Evolutionary conservation across 345 rosid species (phyloP).

Genomic region (Passiflora organensis): DNA sequence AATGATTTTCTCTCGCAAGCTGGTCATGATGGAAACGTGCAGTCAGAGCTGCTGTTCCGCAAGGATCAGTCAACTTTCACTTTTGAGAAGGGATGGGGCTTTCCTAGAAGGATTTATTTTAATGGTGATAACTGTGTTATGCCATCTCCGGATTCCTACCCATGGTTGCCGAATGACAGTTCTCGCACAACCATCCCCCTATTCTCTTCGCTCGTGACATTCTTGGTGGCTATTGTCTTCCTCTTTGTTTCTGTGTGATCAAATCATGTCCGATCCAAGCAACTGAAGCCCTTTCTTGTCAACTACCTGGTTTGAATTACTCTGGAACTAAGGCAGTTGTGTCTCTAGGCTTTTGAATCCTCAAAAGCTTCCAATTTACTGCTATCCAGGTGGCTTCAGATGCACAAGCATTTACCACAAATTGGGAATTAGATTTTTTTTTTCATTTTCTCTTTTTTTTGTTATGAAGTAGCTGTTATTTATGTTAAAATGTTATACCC

Average conservation of each 20-base stretch:
- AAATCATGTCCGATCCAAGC: constrained; percentile 8
- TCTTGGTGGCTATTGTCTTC: constrained; percentile 25
- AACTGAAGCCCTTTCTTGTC: constrained; percentile 15
- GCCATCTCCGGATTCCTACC: constrained; percentile 33
- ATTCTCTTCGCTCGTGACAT: constrained; percentile 6
- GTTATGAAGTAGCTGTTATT: constrained; percentile 3
- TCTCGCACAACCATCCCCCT: constrained; percentile 7
- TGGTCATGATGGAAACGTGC: constrained; percentile 26
- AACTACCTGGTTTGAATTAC: too few species aligned
- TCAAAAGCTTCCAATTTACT: constrained; percentile 8
- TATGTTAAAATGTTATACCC: constrained; percentile 13
- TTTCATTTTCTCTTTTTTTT: constrained; percentile 2
- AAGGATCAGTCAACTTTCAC: constrained; percentile 26
- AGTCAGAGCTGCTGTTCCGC: constrained; percentile 27
- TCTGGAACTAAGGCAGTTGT: constrained; percentile 10
- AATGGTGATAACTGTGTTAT: constrained; percentile 29
- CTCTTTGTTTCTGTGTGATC: constrained; percentile 32
- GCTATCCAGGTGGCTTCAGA: constrained; percentile 15
- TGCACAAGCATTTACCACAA: constrained; percentile 12
- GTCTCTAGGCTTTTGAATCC: constrained; percentile 4
- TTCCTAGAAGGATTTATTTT: constrained; percentile 26
- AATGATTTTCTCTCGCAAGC: constrained; percentile 27
- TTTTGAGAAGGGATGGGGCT: constrained; percentile 29
- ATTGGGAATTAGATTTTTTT: constrained; percentile 14
- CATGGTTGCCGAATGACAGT: constrained; percentile 25